phyloP scores from a whole-genome alignment of 2,329 filamentous ascomycete species.

The Talaromyces rugulosus region DNA sequence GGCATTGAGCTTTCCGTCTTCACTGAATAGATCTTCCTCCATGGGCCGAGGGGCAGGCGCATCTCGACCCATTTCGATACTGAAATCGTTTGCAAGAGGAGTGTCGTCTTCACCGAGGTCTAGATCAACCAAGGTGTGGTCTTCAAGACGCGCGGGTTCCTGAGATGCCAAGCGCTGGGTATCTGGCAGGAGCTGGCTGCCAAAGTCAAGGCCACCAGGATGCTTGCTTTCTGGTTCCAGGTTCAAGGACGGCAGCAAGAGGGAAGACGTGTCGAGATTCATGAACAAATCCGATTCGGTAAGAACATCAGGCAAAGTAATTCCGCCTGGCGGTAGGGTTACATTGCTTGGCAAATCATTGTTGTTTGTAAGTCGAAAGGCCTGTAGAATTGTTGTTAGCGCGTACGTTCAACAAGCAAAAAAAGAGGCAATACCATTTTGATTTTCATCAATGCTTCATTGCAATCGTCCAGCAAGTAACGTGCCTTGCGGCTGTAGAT shows the following conservation, averaged over 20 bases:
- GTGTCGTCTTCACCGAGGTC: conserved; percentile 62
- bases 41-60: conserved; percentile 64
- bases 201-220: conserved; percentile 48
- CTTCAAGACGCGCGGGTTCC: conserved; percentile 53
- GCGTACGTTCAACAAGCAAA: not conserved
- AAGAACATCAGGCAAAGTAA: conserved; percentile 86
- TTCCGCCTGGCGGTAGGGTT: conserved; percentile 73
- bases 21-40: conserved; percentile 49
- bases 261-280: conserved; percentile 74
- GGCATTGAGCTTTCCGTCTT: conserved; percentile 63
- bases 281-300: conserved; percentile 91
- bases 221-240: conserved; percentile 33
- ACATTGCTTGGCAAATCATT: conserved; percentile 88
- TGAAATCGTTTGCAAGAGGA: conserved; percentile 62
- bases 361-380: conserved; percentile 89
- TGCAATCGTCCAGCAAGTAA: conserved; percentile 94
- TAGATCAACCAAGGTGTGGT: conserved; percentile 70
- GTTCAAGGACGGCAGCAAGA: conserved; percentile 68
- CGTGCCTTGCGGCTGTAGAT: conserved; percentile 97
- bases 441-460: conserved; percentile 95
- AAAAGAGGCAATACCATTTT: conserved; percentile 69
- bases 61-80: conserved; percentile 87
- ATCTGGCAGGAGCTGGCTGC: conserved; percentile 75
- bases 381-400: conserved; percentile 53
- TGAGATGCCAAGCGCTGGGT: conserved; percentile 45